These are phyloP conservation scores for Claviceps purpurea DNA, from an alignment of 2,329 filamentous ascomycete species.

Conservation along the genomic window DNA sequence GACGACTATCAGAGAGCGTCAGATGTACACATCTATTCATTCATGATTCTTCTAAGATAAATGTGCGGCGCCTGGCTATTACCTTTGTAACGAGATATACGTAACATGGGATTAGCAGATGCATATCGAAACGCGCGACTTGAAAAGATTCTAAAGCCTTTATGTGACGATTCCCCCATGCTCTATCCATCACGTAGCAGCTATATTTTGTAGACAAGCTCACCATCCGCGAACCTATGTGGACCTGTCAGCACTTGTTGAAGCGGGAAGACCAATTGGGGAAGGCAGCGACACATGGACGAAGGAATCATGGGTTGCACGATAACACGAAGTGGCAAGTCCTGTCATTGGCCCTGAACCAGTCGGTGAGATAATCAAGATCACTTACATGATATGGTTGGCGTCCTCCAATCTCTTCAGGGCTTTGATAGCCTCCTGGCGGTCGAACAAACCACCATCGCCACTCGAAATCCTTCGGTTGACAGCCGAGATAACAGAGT, in stretches of 20 bases:
- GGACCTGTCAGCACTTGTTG: slow-evolving; percentile 9
- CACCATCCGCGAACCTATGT: slow-evolving; percentile 43
- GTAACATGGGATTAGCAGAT: neutral
- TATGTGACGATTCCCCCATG: neutral
- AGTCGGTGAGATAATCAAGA: neutral
- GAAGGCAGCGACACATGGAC: neutral
- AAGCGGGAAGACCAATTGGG: neutral
- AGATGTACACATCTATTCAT: neutral
- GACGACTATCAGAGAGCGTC: neutral
- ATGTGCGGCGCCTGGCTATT: neutral
- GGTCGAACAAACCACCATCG: slow-evolving; percentile 48
- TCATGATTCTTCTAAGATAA: neutral
- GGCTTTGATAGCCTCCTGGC: slow-evolving; percentile 61
- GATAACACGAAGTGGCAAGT: neutral
- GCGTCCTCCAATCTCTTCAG: slow-evolving; percentile 65
- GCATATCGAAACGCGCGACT: neutral
- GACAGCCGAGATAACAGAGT: slow-evolving; percentile 62
- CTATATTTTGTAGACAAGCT: slow-evolving; percentile 59
- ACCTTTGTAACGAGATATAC: neutral
- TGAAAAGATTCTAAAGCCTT: neutral
- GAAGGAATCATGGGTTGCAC: neutral
- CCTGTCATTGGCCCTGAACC: neutral
- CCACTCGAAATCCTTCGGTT: slow-evolving; percentile 52
- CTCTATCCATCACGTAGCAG: neutral
- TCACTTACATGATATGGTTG: slow-evolving; percentile 84